Conservation (phyloP, 805 yeast species). For the Kuraishia hungarica region DNA sequence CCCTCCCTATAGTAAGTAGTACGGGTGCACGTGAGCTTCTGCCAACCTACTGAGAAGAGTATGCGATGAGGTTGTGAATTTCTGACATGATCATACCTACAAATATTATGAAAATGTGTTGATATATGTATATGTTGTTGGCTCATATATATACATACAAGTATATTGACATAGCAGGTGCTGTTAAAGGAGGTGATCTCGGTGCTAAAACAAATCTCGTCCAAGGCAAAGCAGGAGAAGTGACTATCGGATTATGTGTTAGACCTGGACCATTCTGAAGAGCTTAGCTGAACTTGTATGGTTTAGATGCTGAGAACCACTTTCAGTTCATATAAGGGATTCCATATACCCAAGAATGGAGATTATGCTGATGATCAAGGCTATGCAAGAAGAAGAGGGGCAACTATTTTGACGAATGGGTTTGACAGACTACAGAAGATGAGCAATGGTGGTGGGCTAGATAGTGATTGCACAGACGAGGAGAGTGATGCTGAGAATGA, state of each 20-base stretch:
- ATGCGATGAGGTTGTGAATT: too few species aligned
- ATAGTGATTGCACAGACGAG: conserved; percentile 3
- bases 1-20: too few species aligned
- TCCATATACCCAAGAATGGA: conserved; percentile 1
- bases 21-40: too few species aligned
- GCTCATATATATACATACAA: too few species aligned
- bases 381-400: neutral
- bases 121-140: too few species aligned
- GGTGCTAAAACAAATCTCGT: neutral
- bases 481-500: conserved; percentile 5
- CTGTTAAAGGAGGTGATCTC: too few species aligned
- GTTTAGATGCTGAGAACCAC: conserved; percentile 1
- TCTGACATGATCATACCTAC: too few species aligned
- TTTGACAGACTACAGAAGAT: conserved; percentile 34
- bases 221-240: neutral
- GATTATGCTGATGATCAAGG: neutral
- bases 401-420: conserved; percentile 25
- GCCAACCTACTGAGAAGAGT: too few species aligned
- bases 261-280: neutral
- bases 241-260: neutral
- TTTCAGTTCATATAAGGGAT: conserved; percentile 2
- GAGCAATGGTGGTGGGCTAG: conserved; percentile 1
- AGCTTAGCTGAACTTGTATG: neutral
- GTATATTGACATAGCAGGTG: too few species aligned
- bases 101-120: too few species aligned